Base-by-base conservation (phyloP, 2,329 filamentous ascomycete genomes). In the Paraphaeosphaeria sporulosa region DNA sequence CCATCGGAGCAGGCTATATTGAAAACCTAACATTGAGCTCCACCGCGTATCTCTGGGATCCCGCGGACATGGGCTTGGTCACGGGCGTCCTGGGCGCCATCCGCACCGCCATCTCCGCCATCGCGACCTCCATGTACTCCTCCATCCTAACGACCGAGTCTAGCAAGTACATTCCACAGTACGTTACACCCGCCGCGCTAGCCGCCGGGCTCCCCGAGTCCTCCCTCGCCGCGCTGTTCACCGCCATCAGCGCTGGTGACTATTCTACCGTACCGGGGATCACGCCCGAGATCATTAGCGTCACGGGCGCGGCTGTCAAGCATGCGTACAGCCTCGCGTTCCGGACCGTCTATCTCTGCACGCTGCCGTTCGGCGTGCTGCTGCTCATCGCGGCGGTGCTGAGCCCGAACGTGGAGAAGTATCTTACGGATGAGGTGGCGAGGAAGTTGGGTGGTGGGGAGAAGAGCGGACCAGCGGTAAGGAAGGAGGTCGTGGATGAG, bases 1-100 rank as follows among this genome's bases (percentile, higher is more conserved):
- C 61, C 27, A 65, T 71, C 30, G 64, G 64, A 21, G 64, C 68
- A 15, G 69, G 68, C 30, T 70, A 63, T 58, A 49, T 68, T 32
- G 67, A 70, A 46, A 67, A 66, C 48, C 65, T 70, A 38, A 60
- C 61, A 12, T 73, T 82, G 52, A 78, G 80, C 0, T 79, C 78
- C 8, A 79, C 83, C 27, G 79, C 80, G 1, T 75, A 82, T 10
- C 76, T 84, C 44, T 81, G 78, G 68, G 81, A 81, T 58, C 72
- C 81, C 5, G 78, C 82, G 62, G 81, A 83, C 61, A 82, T 83
- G 47, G 81, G 81, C 17, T 75, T 83, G 17, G 80, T 80, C 12
- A 78, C 77, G 0, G 81, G 81, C 19, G 76, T 80, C 30, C 71
- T 83, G 49, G 81, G 79, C n/a, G 79, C 76, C 25, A 79, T 83